phyloP scores from a whole-genome alignment of 768 basidiomycete genomes.

The Daedaleopsis sinensis region DNA sequence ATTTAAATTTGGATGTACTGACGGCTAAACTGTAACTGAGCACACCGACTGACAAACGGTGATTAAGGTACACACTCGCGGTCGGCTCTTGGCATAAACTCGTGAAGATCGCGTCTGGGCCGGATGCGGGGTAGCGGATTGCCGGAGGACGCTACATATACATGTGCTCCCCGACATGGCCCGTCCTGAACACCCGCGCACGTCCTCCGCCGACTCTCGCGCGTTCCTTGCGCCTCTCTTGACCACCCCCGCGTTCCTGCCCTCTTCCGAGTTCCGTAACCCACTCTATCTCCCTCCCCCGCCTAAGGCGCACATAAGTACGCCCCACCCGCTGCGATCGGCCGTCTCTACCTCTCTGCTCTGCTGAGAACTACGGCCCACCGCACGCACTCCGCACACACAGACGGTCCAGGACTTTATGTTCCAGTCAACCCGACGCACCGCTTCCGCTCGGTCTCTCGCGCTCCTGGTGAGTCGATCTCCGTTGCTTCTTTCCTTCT shows the following conservation, averaged over 20 bases:
- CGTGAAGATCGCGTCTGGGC: conserved; percentile 9
- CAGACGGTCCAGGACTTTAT: conserved; percentile 10
- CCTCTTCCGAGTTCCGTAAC: conserved; percentile 4
- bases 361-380: background rate
- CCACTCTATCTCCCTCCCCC: conserved; percentile 1
- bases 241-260: background rate
- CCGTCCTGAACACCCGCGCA: background rate
- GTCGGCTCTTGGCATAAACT: conserved; percentile 7
- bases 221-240: background rate
- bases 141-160: conserved; percentile 16
- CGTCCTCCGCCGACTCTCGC: background rate
- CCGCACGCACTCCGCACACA: conserved; percentile 5
- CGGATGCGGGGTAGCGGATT: conserved; percentile 21
- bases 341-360: background rate
- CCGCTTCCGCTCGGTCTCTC: conserved; percentile 16
- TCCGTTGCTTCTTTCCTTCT: background rate
- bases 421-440: conserved; percentile 21
- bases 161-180: background rate
- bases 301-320: too few relatives aligned
- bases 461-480: conserved; percentile 16
- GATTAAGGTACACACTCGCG: background rate
- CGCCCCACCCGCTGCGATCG: background rate
- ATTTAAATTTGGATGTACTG: too few relatives aligned
- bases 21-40: too few relatives aligned
- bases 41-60: too few relatives aligned